Evolutionary conservation across 768 basidiomycete species (phyloP), one percentile per base, ranked within the genome.

Genomic region (Tylopilus plumbeoviolaceoides): DNA sequence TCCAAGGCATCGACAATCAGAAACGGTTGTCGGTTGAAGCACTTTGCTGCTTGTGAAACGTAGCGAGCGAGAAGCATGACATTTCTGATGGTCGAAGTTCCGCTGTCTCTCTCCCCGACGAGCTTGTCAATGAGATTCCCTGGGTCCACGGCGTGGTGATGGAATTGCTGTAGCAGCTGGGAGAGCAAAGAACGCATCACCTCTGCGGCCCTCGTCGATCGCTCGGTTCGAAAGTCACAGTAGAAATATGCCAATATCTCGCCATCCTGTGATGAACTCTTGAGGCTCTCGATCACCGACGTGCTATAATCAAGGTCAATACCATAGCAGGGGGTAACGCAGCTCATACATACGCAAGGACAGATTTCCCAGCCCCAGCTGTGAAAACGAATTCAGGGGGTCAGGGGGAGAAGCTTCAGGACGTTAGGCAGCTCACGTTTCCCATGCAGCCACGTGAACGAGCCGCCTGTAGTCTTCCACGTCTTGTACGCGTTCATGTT

Each of bases 351-450:
- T 39, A 62, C 61, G 54, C 40, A 31, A 61, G 10, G 0, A 61
- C 57, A 3, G 60, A 59, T 23, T 61, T 62, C 4, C 60, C 61
- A 0, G 51, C 57, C 4, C 57, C 61, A 1, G 53, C 60, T 63
- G 9, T 17, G 25, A 44, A 36, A 14, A 17, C 3, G 0, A 7
- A 30, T 30, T 61, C 5, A 45, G 14, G 2, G 28, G 47, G 1
- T 61, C 5, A 45, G 14, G 2, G 28, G 47, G 1, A 0, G 7
- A 23, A 28, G 7, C 2, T 7, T 21, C 18, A 23, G 18, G 14
- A 28, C 2, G 4, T 15, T 15, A 15, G 47, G 12, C 1, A 33
- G 15, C 4, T 2, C 43, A 63, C 60, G 27, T 56, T 63, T 62
- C 4, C 60, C 33, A 14, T 33, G 33, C 14, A 33, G 14, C 33